These are phyloP conservation scores for Dendrobium catenatum DNA, from an alignment of 106 monocot species.

Conservation along the genomic window DNA sequence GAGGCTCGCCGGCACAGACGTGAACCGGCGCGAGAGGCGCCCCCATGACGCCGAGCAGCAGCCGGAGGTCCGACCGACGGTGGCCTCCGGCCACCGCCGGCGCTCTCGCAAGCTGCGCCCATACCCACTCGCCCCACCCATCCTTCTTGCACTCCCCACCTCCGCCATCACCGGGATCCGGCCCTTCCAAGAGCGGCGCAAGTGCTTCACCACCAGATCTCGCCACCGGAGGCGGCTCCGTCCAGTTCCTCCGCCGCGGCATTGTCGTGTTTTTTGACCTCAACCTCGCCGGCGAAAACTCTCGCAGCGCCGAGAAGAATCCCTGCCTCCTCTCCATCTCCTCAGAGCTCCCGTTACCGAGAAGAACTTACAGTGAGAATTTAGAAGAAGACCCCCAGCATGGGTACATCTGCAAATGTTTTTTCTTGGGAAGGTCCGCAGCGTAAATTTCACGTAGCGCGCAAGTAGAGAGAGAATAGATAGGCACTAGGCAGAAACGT, in stretches of 20 bases:
- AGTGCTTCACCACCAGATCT: slow-evolving; percentile 44
- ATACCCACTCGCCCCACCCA: slow-evolving; percentile 35
- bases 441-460: background rate
- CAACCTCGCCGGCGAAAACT: slow-evolving; percentile 42
- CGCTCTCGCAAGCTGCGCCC: slow-evolving; percentile 30
- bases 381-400: background rate
- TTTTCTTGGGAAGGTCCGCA: background rate
- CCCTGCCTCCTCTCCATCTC: slow-evolving; percentile 84
- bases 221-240: slow-evolving; percentile 12
- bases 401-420: background rate
- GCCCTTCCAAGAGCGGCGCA: slow-evolving; percentile 74
- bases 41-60: slow-evolving; percentile 66
- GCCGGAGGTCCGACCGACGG: slow-evolving; percentile 30
- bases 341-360: background rate
- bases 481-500: background rate
- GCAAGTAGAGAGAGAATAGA: background rate
- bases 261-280: slow-evolving; percentile 19
- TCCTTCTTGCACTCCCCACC: slow-evolving; percentile 30
- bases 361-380: background rate
- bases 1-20: slow-evolving; percentile 45
- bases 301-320: slow-evolving; percentile 57
- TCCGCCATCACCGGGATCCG: slow-evolving; percentile 20
- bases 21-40: slow-evolving; percentile 61
- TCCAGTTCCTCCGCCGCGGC: slow-evolving; percentile 15
- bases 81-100: slow-evolving; percentile 24